Evolutionary conservation across 1,284 basidiomycete species (phyloP), one percentile per base, ranked within the genome.

Genomic region (Puccinia sorghi): DNA sequence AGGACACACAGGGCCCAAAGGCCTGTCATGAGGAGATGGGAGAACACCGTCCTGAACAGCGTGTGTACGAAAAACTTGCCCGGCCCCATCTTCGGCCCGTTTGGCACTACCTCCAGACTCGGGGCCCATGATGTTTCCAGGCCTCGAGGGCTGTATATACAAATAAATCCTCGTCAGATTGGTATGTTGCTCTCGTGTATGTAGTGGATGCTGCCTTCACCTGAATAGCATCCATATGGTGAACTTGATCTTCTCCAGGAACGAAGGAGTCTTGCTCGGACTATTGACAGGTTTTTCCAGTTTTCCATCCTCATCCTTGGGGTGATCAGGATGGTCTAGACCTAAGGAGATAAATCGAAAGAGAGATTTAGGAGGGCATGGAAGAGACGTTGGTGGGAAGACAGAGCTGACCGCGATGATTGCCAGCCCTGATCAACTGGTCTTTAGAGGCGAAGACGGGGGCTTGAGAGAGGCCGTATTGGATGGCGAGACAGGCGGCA

Each of bases 141-240:
- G 20, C 77, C 77, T 64, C 77, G 70, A 43, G 77, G 77, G 27
- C 77, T 79, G n/a, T 54, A 17, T 11, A 46, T 46, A 46, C 9
- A 2, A 46, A 46, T 46, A 46, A 46, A 11, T 7, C 15, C 15
- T 46, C 15, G 43, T 46, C 43, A 46, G 43, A 46, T 46, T 32
- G 32, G 32, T 46, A 2, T 15, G 9, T 46, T 46, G 15, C 43
- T 46, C 43, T 46, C 43, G 9, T 46, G 6, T 15, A 46, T 12
- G 8, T 46, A 15, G 9, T 46, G 43, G 2, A 9, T 46, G 9
- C 43, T 46, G 9, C 20, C 25, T 22, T 43, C 25, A 63, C 72
- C 72, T 70, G 22, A 78, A 78, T n/a, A 78, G 54, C 25, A 78
- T 15, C 76, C 76, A 72, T 50, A 78, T 64, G 9, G 57, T 61